Evolutionary conservation across 2,329 filamentous ascomycete species (phyloP), one percentile per base, ranked within the genome.

Genomic region (Epicoccum nigrum): DNA sequence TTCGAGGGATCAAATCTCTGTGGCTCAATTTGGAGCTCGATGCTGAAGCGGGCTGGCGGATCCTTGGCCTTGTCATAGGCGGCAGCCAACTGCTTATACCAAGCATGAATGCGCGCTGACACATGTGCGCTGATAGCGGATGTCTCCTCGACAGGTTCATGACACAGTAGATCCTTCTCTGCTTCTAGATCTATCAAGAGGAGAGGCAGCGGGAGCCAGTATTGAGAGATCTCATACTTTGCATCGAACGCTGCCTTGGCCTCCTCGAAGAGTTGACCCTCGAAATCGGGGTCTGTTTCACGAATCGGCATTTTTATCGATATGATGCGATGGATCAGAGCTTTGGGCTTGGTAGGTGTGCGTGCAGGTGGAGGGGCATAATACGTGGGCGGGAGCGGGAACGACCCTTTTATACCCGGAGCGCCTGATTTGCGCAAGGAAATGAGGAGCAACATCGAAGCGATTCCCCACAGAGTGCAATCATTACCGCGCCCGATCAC

Each of bases 91-190:
- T 47, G 51, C 45, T 50, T n/a, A 20, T 58, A 56, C 16, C 47
- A 39, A 21, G 44, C 42, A 51, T 16, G 42, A 7, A 56, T 56
- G 53, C 56, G 55, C 41, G 15, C 19, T 1, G 52, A 53, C 3
- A 48, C 3, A 28, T 58, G 47, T 19, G 55, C 41, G 25, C 45
- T 55, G 32, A 55, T 27, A 33, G 48, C 52, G 7, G 31, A 41
- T 12, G 52, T 55, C 16, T 55, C 52, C 37, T 53, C 44, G n/a
- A 42, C 40, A 38, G 55, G 47, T 44, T 57, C 51, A 45, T 49
- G 35, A 43, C 51, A 57, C 13, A 34, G 32, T 6, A 57, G 30
- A 34, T 30, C 15, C 17, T 27, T 34, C 32, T 55, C 37, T n/a
- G n/a, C n/a, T n/a, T n/a, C n/a, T n/a, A n/a, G n/a, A n/a, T n/a